phyloP scores from a whole-genome alignment of 2,329 filamentous ascomycete species.

The Clonostachys rhizophaga region DNA sequence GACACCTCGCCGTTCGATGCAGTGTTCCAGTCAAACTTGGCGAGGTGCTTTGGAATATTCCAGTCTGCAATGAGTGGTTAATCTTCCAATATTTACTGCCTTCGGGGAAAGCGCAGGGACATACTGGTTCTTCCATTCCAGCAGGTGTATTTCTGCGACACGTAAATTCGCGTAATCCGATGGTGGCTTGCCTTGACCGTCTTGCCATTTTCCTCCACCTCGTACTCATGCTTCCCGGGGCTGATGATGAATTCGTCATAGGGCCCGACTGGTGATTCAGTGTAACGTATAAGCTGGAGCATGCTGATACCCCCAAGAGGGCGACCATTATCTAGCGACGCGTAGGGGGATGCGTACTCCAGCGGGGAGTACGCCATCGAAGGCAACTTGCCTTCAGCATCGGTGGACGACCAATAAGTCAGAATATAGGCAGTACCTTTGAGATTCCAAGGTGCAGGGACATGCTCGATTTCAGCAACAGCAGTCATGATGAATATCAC shows the following conservation, averaged over 20 bases:
- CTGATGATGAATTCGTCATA: constrained; percentile 48
- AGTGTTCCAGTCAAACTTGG: constrained; percentile 35
- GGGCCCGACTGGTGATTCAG: constrained; percentile 42
- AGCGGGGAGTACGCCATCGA: constrained; percentile 35
- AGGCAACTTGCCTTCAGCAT: constrained; percentile 1
- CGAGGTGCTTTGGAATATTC: constrained; percentile 52
- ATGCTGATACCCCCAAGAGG: constrained; percentile 37
- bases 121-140: constrained; percentile 47
- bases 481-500: neutral
- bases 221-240: constrained; percentile 37
- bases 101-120: constrained; percentile 4
- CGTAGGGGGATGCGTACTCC: constrained; percentile 33
- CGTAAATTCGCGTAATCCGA: constrained; percentile 48
- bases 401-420: constrained; percentile 4
- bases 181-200: constrained; percentile 21
- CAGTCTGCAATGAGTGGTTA: constrained; percentile 30
- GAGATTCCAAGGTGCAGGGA: constrained; percentile 9
- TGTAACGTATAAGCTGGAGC: constrained; percentile 46
- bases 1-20: constrained; percentile 19
- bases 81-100: neutral
- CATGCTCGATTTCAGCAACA: neutral
- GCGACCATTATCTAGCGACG: constrained; percentile 23
- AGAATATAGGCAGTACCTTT: constrained; percentile 8
- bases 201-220: constrained; percentile 1
- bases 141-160: constrained; percentile 44